Base-by-base conservation (phyloP, 1,284 basidiomycete species). In the Irpex sp. region DNA sequence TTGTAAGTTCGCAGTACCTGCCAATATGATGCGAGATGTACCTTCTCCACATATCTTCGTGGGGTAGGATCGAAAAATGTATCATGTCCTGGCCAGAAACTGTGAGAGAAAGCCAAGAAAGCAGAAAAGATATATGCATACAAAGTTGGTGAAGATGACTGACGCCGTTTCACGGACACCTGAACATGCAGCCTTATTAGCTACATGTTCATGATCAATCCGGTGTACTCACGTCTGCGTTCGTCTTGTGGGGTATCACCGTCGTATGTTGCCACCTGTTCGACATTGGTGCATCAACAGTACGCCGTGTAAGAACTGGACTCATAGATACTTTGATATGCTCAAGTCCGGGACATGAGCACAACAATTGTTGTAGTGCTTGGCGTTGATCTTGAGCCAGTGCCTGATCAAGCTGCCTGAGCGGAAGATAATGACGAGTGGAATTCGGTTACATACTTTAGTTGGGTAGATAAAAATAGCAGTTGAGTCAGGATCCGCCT, bases 401-500 rank as follows among this genome's bases (percentile, higher is more conserved):
- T 7, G 94, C 94, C 89, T 92, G 47, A 13, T 38, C 21, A 6
- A 66, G 8, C 59, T 11, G 15, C 21, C 58, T 38, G 60, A 9
- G 49, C 31, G 36, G 48, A 37, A 31, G 31, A 54, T 48, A 17
- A 3, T n/a, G 38, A 40, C 38, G 48, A 34, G 7, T 31, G 13
- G 15, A 40, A 9, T 40, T 9, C 15, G 7, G 31, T 31, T 11
- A 59, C 67, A 13, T 49, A 85, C 91, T 77, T 97, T 97, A 0
- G 95, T 97, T 1, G 94, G 95, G 70, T 96, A 97, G 57, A 97
- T 85, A 71, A 94, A 93, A 58, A 97, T 83, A 1, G 93, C 93
- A 0, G 89, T 96, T 2, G 90, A 74, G 13, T 76, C 71, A 3
- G 73, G 72, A 71, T 93, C 83, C 19, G 82, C 77, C 74, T 94